Evolutionary conservation across 768 basidiomycete species (phyloP).

Genomic region (Jaapia argillacea): DNA sequence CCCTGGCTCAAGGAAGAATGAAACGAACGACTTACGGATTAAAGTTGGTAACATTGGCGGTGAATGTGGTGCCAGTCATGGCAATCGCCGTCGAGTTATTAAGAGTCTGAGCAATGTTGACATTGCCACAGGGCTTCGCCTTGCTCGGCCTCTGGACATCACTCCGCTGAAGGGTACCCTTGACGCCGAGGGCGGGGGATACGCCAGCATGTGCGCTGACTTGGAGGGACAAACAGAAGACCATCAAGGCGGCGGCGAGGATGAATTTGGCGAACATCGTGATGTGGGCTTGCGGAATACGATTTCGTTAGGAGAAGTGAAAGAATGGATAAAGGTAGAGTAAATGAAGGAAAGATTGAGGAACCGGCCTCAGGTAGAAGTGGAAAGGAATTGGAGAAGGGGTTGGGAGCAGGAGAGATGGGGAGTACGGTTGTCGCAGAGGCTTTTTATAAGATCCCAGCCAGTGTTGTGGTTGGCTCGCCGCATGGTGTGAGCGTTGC

Average conservation of each 20-base stretch:
- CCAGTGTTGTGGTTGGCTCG: no score
- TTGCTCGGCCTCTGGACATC: conserved; percentile 21
- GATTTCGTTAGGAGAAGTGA: not conserved
- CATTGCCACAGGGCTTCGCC: conserved; percentile 29
- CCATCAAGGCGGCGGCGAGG: conserved; percentile 19
- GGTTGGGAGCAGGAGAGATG: not conserved
- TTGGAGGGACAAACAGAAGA: conserved; percentile 25
- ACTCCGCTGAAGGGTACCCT: conserved; percentile 12
- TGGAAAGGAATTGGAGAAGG: not conserved
- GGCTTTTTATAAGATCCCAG: no score
- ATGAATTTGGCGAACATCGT: conserved; percentile 19
- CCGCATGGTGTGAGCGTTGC: no score
- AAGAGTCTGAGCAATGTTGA: conserved; percentile 29
- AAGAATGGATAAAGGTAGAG: not conserved
- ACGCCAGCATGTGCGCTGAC: conserved; percentile 32
- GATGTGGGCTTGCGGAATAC: not conserved
- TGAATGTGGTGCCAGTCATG: conserved; percentile 29
- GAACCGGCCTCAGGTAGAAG: conserved; percentile 10
- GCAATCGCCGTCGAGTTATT: conserved; percentile 23
- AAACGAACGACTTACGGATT: conserved; percentile 28
- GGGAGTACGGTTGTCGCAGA: no score
- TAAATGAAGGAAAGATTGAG: conserved; percentile 4
- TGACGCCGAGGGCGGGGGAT: conserved; percentile 28
- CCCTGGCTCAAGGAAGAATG: not conserved
- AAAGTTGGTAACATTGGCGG: conserved; percentile 32